phyloP scores from a whole-genome alignment of 805 yeast genomes.

The Cyberlindnera amylophila region DNA sequence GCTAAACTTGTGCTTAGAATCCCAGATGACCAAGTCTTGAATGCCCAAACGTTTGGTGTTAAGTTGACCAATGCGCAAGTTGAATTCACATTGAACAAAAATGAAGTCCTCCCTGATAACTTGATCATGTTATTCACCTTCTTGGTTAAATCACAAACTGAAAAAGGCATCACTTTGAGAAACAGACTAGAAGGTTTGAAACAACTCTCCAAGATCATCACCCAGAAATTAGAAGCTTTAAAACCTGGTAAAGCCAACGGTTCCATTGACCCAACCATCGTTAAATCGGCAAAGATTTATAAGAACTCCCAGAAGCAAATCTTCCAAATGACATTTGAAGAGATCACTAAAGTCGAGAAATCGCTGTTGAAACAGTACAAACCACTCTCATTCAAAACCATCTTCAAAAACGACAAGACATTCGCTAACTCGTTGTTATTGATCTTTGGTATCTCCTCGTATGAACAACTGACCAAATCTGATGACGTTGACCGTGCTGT shows the following conservation, averaged over 20 bases:
- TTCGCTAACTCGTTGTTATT: constrained; percentile 53
- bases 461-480: constrained; percentile 44
- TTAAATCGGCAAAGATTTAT: constrained; percentile 41
- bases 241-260: constrained; percentile 27
- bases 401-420: constrained; percentile 49
- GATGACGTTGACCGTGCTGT: constrained; percentile 55
- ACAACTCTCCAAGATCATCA: constrained; percentile 48
- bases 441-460: constrained; percentile 52
- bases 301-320: constrained; percentile 46
- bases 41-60: constrained; percentile 35
- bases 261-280: constrained; percentile 22
- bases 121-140: constrained; percentile 52
- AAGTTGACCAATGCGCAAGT: constrained; percentile 38
- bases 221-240: constrained; percentile 42
- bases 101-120: constrained; percentile 38
- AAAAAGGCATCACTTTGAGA: constrained; percentile 44
- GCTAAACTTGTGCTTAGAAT: constrained; percentile 60
- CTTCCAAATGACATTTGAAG: constrained; percentile 42
- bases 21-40: constrained; percentile 27
- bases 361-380: constrained; percentile 39
- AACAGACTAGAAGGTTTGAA: constrained; percentile 59
- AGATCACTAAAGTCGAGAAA: constrained; percentile 44
- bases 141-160: constrained; percentile 48
- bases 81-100: constrained; percentile 35
- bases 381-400: constrained; percentile 50